Evolutionary conservation across 106 monocot species (phyloP), one percentile per base, ranked within the genome.

Genomic region (Xerophyta viscosa): DNA sequence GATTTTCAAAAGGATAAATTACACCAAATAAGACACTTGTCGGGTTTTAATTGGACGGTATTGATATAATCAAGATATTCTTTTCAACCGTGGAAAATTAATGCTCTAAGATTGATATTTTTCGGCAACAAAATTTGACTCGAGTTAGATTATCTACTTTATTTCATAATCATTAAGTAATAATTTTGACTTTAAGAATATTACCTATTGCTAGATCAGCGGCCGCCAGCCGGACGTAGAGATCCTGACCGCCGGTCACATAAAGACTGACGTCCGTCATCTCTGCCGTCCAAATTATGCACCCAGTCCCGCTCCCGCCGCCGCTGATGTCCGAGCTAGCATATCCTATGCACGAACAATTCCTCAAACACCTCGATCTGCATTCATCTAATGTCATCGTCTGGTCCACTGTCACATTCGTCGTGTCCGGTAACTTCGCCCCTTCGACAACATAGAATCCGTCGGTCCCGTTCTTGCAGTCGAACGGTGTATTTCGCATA

Each of bases 401-500:
- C 62, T 24, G 42, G 46, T 70, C 49, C 25, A 77, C 69, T 2
- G 41, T 57, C 4, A 73, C 54, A 13, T 33, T 72, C 14, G 50
- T 1, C 17, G 27, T 0, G 30, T 48, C 64, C 31, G 64, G 64
- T 52, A 64, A 17, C 43, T 44, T 44, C 4, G 4, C 14, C 14
- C 3, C 8, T 3, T 9, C 3, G 14, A 14, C 33, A 22, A 12
- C 15, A 41, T 52, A 9, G 20, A 79, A 84, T 14, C 68, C 75
- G 41, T 79, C 79, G 0, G 66, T 64, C 12, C 62, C 62, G 41
- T 66, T 74, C 1, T 13, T 11, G 60, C 78, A 84, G 24, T 76
- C 75, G 24, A 65, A n/a, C 14, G 15, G 20, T 18, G 62, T 72
- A 19, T 24, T 50, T 22, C 63, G 50, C 20, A 46, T 53, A 44